Conservation (phyloP, 1,139 yeast genomes). For the Yamadazyma diospyri region DNA sequence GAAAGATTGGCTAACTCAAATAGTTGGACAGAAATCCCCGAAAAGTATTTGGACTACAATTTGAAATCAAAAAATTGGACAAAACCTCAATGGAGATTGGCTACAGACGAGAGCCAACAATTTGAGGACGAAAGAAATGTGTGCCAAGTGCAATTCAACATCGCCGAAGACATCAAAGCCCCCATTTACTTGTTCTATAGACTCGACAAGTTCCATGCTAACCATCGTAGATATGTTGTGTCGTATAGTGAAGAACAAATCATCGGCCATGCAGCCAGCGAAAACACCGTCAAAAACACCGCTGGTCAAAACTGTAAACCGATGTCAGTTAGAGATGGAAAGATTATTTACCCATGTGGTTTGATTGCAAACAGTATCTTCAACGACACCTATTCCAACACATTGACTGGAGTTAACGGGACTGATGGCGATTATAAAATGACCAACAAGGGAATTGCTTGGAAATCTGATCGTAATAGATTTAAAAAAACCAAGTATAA, state of each 20-base stretch:
- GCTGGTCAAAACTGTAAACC: slow-evolving; percentile 90
- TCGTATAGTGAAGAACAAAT: slow-evolving; percentile 90
- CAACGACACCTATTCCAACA: slow-evolving; percentile 60
- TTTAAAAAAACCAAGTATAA: slow-evolving; percentile 58
- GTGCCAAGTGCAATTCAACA: slow-evolving; percentile 75
- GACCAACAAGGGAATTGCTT: slow-evolving; percentile 58
- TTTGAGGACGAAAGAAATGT: slow-evolving; percentile 57
- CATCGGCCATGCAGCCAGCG: slow-evolving; percentile 66
- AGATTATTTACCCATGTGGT: slow-evolving; percentile 70
- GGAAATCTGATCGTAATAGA: slow-evolving; percentile 59
- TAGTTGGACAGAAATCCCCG: slow-evolving; percentile 60
- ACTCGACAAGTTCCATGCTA: slow-evolving; percentile 80
- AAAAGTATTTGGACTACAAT: slow-evolving; percentile 47
- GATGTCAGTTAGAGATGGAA: slow-evolving; percentile 52
- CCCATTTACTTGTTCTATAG: slow-evolving; percentile 81
- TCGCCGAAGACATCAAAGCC: slow-evolving; percentile 70
- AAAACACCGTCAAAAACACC: slow-evolving; percentile 55
- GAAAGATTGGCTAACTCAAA: slow-evolving; percentile 51
- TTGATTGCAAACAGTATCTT: slow-evolving; percentile 73
- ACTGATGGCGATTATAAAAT: slow-evolving; percentile 42
- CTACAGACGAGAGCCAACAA: slow-evolving; percentile 44
- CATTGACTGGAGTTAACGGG: slow-evolving; percentile 37
- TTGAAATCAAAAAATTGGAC: slow-evolving; percentile 36
- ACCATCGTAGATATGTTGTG: slow-evolving; percentile 90
- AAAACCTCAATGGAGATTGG: slow-evolving; percentile 55